phyloP scores from a whole-genome alignment of 306 rosid genomes.

The Corylus heterophylla region DNA sequence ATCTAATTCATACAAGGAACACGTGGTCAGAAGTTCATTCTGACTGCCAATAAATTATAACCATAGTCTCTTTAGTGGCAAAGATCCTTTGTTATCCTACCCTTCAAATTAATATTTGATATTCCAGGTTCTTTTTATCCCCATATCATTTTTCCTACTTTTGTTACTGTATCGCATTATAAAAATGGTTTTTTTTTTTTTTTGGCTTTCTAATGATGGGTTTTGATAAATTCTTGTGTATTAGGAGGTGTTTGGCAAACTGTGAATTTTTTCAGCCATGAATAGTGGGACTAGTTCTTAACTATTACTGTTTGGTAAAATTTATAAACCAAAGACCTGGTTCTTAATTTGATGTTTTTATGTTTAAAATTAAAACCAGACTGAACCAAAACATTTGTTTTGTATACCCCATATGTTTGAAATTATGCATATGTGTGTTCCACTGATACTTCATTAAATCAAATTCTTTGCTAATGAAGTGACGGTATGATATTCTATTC shows the following conservation, averaged over 20 bases:
- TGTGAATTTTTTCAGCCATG: not conserved
- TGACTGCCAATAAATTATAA: constrained; percentile 15
- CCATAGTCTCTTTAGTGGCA: constrained; percentile 11
- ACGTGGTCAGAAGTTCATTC: constrained; percentile 15
- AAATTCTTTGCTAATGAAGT: not conserved
- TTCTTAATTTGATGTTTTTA: too few relatives aligned
- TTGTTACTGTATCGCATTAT: not conserved
- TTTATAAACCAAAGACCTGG: not conserved
- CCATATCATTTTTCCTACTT: constrained; percentile 4
- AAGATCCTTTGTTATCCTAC: not conserved
- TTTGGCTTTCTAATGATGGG: not conserved
- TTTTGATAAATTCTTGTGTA: not conserved
- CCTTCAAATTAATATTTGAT: not conserved
- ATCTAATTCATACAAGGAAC: constrained; percentile 10
- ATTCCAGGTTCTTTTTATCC: constrained; percentile 1
- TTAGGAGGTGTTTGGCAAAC: not conserved
- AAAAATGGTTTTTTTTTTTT: too few relatives aligned
- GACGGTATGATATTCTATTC: constrained; percentile 17
- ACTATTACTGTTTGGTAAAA: not conserved
- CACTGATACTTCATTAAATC: not conserved
- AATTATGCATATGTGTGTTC: not conserved
- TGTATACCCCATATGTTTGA: too few relatives aligned
- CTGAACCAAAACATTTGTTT: too few relatives aligned
- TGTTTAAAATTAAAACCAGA: too few relatives aligned
- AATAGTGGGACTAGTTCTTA: not conserved